A percentile compares a stretch with the other conserved stretches of the same genome.
These are phyloP conservation scores for Tylopilus sp. DNA, from an alignment of 768 basidiomycete species.

Conservation along the genomic window DNA sequence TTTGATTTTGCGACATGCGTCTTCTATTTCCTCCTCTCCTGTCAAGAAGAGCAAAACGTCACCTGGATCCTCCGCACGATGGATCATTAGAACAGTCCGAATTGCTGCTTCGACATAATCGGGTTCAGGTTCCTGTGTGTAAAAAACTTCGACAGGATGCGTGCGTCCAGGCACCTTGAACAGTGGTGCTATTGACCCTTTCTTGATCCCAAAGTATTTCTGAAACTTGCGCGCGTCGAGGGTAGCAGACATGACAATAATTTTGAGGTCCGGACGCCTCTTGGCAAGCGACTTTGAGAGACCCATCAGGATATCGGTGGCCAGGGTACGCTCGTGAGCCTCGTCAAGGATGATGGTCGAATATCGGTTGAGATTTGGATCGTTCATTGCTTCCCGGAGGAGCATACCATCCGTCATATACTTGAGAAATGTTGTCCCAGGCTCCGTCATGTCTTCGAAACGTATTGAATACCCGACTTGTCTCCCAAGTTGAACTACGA, in stretches of 20 bases:
- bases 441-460: slow-evolving; percentile 82
- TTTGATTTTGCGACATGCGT: slow-evolving; percentile 91
- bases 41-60: slow-evolving; percentile 95
- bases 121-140: slow-evolving; percentile 87
- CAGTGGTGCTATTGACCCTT: slow-evolving; percentile 54
- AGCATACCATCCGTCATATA: slow-evolving; percentile 99
- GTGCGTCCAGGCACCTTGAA: slow-evolving; percentile 93
- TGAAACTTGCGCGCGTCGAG: slow-evolving; percentile 97
- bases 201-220: slow-evolving; percentile 74
- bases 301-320: slow-evolving; percentile 98
- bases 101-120: slow-evolving; percentile 98
- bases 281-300: slow-evolving; percentile 83
- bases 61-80: slow-evolving; percentile 90
- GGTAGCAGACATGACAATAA: slow-evolving; percentile 98
- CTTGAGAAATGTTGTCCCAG: slow-evolving; percentile 93
- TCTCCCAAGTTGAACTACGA: slow-evolving; percentile 81
- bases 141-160: slow-evolving; percentile 94
- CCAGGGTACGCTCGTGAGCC: slow-evolving; percentile 96
- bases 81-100: slow-evolving; percentile 94
- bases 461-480: slow-evolving; percentile 98
- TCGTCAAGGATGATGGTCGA: slow-evolving; percentile 99
- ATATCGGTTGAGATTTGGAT: slow-evolving; percentile 82
- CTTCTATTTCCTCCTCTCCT: slow-evolving; percentile 98
- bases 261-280: slow-evolving; percentile 84
- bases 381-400: slow-evolving; percentile 97